Base-by-base conservation (phyloP, 768 basidiomycete genomes). In the Exidia glandulosa region DNA sequence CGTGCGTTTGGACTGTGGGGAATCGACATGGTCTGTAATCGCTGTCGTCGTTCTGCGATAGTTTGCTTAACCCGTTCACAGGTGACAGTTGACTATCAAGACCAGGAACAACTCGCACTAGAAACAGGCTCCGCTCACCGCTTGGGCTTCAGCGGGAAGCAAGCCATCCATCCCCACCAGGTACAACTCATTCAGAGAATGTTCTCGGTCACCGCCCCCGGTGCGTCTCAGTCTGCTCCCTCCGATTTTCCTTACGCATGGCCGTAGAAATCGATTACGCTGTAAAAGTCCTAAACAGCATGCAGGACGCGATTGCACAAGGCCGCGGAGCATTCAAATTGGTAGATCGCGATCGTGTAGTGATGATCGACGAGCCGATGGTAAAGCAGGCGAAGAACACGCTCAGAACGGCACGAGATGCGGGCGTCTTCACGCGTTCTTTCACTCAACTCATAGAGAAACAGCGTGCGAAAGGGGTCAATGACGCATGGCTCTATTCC, bases 111-210 rank as follows among this genome's bases (percentile, higher is more conserved):
- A 61, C 74, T 96, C 32, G 71, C 73, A 63, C 83, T 87, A 1
- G 94, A 96, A 69, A 88, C 86, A 57, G 69, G 77, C 55, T 93
- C 96, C 64, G 94, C 90, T 1, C 72, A 87, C 54, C 74, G 83
- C 59, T 73, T 96, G 14, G 94, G 94, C 0, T 97, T 93, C 67
- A 87, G 85, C n/a, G 94, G 93, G 50, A 96, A 96, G 90, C 94
- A 97, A 93, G 91, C 88, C 2, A 94, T 97, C 41, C 94, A 97
- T 70, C 94, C 94, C 0, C 74, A 75, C 29, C 94, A 97, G 71
- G 81, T 95, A 3, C 79, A 80, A 33, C 76, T 80, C 6, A 89
- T 94, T 29, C 88, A 94, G 61, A 72, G 79, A 5, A 84, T 86
- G 1, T 97, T 88, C 69, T 81, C 90, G 0, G 94, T 94, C 0